Percentiles rank a stretch among this genome's conserved stretches.
Conservation (phyloP, 2,329 filamentous ascomycete species). For the Sporothrix luriei region DNA sequence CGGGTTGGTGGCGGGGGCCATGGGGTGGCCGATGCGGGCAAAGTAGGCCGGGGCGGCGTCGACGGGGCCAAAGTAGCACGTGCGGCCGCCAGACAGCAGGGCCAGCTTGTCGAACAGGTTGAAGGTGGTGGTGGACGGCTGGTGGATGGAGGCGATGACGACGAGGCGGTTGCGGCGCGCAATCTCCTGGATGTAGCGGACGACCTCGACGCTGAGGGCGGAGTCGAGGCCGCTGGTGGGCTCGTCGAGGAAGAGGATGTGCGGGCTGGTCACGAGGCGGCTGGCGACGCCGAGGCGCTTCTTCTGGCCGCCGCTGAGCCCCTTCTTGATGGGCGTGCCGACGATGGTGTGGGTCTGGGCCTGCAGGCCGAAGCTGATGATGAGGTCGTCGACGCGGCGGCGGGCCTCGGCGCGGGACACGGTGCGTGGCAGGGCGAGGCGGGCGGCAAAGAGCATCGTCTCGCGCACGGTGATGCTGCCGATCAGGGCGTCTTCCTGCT, state of each 20-base stretch:
- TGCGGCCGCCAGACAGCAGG: constrained; percentile 74
- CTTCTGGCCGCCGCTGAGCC: constrained; percentile 84
- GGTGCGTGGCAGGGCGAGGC: constrained; percentile 58
- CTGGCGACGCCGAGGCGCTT: constrained; percentile 76
- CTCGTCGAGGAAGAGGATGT: constrained; percentile 80
- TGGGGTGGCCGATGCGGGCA: constrained; percentile 67
- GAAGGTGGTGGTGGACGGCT: constrained; percentile 94
- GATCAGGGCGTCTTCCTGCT: constrained; percentile 84
- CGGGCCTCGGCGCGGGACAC: constrained; percentile 58
- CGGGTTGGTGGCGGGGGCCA: constrained; percentile 71
- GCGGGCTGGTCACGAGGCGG: constrained; percentile 78
- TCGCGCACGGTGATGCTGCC: constrained; percentile 79
- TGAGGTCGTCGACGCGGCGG: constrained; percentile 64
- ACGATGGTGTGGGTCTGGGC: constrained; percentile 70
- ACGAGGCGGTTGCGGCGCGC: constrained; percentile 76
- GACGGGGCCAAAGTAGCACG: constrained; percentile 76
- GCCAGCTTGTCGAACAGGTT: constrained; percentile 84
- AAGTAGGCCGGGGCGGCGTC: constrained; percentile 77
- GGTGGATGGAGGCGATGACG: constrained; percentile 95
- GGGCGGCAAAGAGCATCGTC: constrained; percentile 76
- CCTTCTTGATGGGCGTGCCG: constrained; percentile 80
- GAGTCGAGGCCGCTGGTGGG: constrained; percentile 84
- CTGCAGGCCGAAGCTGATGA: constrained; percentile 72
- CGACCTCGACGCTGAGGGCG: constrained; percentile 73
- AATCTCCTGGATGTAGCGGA: constrained; percentile 69